Percentiles rank a stretch among this genome's conserved stretches.
Evolutionary conservation across 306 rosid genomes (phyloP).

Genomic region (Mimosa pudica): DNA sequence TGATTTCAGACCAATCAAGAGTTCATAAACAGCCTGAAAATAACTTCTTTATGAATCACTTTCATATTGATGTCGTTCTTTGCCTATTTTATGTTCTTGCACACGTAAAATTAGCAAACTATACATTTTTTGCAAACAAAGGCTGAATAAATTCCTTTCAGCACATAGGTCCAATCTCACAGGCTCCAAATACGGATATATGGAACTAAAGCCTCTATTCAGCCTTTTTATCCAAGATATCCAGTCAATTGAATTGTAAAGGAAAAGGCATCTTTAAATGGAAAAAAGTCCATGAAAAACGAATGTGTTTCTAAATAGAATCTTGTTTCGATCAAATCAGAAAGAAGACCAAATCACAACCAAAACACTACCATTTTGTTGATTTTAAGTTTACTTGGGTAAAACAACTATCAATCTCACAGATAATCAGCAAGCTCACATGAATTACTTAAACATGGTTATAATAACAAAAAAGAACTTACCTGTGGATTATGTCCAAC

Average conservation of each 20-base stretch:
- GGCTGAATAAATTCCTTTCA: constrained; percentile 3
- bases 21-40: not conserved
- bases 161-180: constrained; percentile 5
- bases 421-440: constrained; percentile 8
- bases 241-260: not conserved
- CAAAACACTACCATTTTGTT: constrained; percentile 1
- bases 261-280: not conserved
- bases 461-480: constrained; percentile 32
- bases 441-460: constrained; percentile 1
- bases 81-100: not conserved
- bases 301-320: not conserved
- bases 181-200: constrained; percentile 7
- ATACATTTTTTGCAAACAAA: not conserved
- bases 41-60: not conserved
- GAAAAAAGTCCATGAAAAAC: not conserved
- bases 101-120: not conserved
- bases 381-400: constrained; percentile 2
- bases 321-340: not conserved
- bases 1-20: not conserved
- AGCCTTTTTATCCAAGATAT: not conserved
- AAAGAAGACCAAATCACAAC: not conserved
- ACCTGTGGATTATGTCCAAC: constrained; percentile 56
- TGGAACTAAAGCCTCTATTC: not conserved
- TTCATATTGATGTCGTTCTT: not conserved
- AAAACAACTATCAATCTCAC: not conserved